These are phyloP conservation scores for Cladochytrium replicatum DNA, from an alignment of 192 early-diverging fungal genomes.

Conservation along the genomic window DNA sequence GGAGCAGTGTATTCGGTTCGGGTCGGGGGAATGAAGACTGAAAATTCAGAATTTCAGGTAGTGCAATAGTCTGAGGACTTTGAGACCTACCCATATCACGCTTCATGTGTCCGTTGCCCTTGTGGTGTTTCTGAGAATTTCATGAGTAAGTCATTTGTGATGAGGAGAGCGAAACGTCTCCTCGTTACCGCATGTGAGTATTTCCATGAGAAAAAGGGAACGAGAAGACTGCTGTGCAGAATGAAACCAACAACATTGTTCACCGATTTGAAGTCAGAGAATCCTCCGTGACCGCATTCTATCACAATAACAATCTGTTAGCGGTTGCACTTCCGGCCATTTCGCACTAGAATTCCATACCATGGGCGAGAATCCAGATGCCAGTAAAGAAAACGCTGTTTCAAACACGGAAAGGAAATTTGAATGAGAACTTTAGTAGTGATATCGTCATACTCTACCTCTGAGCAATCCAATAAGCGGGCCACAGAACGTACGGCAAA, in stretches of 20 bases:
- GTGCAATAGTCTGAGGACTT: no score
- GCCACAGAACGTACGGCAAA: no score
- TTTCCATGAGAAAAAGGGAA: constrained; percentile 57
- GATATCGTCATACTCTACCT: no score
- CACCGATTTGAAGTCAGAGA: constrained; percentile 70
- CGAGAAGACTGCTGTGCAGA: constrained; percentile 79
- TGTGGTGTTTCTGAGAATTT: constrained; percentile 92
- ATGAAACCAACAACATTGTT: constrained; percentile 85
- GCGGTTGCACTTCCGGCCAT: no score
- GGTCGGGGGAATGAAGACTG: constrained; percentile 86
- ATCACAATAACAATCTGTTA: no score
- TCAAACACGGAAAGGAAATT: no score
- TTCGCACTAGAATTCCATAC: no score
- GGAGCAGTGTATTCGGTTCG: constrained; percentile 51
- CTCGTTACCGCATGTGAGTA: constrained; percentile 10
- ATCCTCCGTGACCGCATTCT: constrained; percentile 93
- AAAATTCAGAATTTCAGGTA: no score
- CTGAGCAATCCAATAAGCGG: constrained; percentile 64
- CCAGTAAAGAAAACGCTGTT: constrained; percentile 69
- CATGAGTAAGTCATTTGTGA: no score
- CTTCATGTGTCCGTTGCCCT: constrained; percentile 76
- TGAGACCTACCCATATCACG: no score
- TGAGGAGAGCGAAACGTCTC: not conserved
- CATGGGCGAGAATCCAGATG: constrained; percentile 51
- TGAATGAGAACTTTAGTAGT: no score